Evolutionary conservation across 257 asterid genomes (phyloP).

Genomic region (Penstemon davidsonii): DNA sequence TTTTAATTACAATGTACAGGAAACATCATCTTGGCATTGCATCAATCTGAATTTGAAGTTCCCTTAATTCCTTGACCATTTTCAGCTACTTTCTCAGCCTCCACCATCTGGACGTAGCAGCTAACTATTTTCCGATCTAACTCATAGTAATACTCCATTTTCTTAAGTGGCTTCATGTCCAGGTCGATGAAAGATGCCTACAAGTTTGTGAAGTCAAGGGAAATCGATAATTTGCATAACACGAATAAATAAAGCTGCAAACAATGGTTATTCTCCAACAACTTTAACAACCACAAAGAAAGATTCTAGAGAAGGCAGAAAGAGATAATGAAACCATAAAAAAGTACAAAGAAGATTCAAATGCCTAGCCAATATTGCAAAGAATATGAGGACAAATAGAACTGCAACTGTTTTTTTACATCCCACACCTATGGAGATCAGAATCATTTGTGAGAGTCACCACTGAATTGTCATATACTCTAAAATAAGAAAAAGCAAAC

Average conservation of each 20-base stretch:
- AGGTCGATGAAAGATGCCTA: conserved; percentile 89
- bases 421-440: not conserved
- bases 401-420: not conserved
- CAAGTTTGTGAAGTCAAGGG: conserved; percentile 18
- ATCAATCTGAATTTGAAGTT: conserved; percentile 27
- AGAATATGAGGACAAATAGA: not conserved
- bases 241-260: not conserved
- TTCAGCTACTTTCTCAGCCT: conserved; percentile 32
- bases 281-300: not conserved
- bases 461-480: not conserved
- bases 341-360: not conserved
- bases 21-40: conserved; percentile 1
- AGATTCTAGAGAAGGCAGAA: conserved; percentile 18
- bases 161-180: conserved; percentile 87
- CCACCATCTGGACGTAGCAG: conserved; percentile 51
- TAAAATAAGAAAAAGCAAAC: conserved; percentile 1
- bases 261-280: conserved; percentile 14
- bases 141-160: conserved; percentile 78
- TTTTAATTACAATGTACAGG: conserved; percentile 20
- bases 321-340: conserved; percentile 2
- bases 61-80: conserved; percentile 31
- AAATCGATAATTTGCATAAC: conserved; percentile 18
- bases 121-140: conserved; percentile 80
- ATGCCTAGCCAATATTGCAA: not conserved
- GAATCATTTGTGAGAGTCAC: not conserved